A percentile compares a stretch with the other conserved stretches of the same genome.
Evolutionary conservation across 1,284 basidiomycete genomes (phyloP).

Genomic region (Leccinum insigne): DNA sequence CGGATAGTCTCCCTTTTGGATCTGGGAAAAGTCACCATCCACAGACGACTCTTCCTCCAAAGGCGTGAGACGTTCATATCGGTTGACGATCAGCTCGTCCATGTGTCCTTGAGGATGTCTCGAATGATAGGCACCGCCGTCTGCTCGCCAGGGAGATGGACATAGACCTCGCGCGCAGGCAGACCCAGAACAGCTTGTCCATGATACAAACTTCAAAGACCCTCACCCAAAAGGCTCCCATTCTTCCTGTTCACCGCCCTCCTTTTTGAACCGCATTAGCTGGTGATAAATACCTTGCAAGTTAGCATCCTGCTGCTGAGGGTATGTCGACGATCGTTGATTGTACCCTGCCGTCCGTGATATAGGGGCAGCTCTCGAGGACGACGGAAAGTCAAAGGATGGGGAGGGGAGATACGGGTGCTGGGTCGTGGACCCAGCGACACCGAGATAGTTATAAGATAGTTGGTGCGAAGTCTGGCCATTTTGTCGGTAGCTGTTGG

Average conservation of each 20-base stretch:
- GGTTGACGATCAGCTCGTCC: no score
- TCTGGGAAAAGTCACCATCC: no score
- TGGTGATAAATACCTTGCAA: conserved; percentile 35
- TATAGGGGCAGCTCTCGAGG: conserved; percentile 24
- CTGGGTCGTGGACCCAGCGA: conserved; percentile 19
- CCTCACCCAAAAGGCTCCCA: conserved; percentile 35
- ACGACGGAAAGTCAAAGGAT: conserved; percentile 32
- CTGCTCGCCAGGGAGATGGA: no score
- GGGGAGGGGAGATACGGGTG: conserved; percentile 27
- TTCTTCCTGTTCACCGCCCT: conserved; percentile 22
- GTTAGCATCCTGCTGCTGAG: conserved; percentile 32
- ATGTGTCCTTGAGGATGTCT: no score
- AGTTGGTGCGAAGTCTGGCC: conserved; percentile 30
- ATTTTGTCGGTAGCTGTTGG: conserved; percentile 30
- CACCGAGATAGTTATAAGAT: conserved; percentile 27
- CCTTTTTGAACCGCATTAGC: conserved; percentile 28
- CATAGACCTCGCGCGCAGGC: no score
- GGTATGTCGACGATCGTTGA: conserved; percentile 28
- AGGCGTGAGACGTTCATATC: no score
- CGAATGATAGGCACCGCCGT: no score
- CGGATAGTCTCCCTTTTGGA: no score
- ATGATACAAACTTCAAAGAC: conserved; percentile 35
- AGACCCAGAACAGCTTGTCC: no score
- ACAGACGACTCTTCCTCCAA: no score
- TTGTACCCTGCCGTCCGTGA: conserved; percentile 26